phyloP scores from a whole-genome alignment of 352 stramenopile species.

The Bremia lactucae region DNA sequence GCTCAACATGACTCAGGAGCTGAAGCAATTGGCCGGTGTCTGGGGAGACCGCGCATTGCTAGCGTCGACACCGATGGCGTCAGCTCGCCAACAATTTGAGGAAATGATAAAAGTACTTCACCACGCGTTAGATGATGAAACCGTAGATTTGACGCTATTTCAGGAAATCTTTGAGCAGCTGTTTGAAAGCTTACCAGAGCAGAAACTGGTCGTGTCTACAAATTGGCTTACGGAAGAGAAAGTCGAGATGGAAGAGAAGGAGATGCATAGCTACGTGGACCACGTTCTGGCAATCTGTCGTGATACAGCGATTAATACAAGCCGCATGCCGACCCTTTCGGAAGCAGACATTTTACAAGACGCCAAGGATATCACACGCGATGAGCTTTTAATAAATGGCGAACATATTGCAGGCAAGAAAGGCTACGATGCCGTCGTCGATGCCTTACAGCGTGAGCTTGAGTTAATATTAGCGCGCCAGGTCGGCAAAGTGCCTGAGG shows the following conservation, averaged over 20 bases:
- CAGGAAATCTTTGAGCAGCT: slow-evolving; percentile 49
- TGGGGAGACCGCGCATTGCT: slow-evolving; percentile 18
- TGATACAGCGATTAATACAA: neutral
- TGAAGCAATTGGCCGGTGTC: slow-evolving; percentile 23
- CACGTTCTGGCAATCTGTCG: slow-evolving; percentile 21
- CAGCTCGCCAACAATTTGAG: slow-evolving; percentile 15
- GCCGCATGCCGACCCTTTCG: slow-evolving; percentile 19
- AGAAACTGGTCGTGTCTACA: slow-evolving; percentile 30
- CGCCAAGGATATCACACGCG: slow-evolving; percentile 69
- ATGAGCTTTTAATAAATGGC: slow-evolving; percentile 63
- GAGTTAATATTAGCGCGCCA: slow-evolving; percentile 20
- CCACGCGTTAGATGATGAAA: slow-evolving; percentile 19
- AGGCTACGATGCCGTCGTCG: slow-evolving; percentile 54
- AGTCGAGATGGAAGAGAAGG: neutral
- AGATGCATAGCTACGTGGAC: slow-evolving; percentile 23
- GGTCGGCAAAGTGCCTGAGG: slow-evolving; percentile 19
- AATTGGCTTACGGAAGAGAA: slow-evolving; percentile 26
- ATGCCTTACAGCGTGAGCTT: slow-evolving; percentile 33
- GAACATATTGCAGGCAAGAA: slow-evolving; percentile 28
- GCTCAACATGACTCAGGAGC: slow-evolving; percentile 1
- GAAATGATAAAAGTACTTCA: slow-evolving; percentile 37
- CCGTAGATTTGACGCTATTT: slow-evolving; percentile 34
- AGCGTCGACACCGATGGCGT: slow-evolving; percentile 4
- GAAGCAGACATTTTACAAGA: slow-evolving; percentile 64
- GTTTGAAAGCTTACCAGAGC: slow-evolving; percentile 23